Percentiles rank a stretch among this genome's conserved stretches.
Evolutionary conservation across 129 eudicot genomes (phyloP).

Genomic region (Helichrysum umbraculigerum): DNA sequence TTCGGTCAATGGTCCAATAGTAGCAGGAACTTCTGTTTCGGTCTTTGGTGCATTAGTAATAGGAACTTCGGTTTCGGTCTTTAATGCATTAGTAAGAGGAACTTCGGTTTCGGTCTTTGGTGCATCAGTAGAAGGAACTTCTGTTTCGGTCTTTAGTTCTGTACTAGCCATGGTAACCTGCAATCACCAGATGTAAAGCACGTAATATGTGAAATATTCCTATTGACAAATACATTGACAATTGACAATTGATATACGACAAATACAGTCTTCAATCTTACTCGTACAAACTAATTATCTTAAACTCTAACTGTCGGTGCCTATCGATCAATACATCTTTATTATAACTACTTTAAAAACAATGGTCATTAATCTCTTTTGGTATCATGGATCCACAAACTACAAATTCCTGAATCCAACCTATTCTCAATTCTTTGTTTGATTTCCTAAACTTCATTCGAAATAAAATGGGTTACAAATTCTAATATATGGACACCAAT

Average conservation of each 20-base stretch:
- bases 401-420: not conserved
- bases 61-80: conserved; percentile 14
- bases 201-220: not conserved
- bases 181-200: conserved; percentile 12
- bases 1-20: conserved; percentile 22
- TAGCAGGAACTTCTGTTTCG: not conserved
- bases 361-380: too few species aligned
- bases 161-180: conserved; percentile 39
- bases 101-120: conserved; percentile 33
- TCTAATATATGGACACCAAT: too few species aligned
- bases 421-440: not conserved
- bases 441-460: too few species aligned
- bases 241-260: not conserved
- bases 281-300: not conserved
- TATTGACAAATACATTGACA: not conserved
- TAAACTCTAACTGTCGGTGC: too few species aligned
- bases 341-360: too few species aligned
- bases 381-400: too few species aligned
- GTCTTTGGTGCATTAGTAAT: conserved; percentile 13
- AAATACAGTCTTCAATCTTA: not conserved
- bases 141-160: conserved; percentile 32
- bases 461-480: too few species aligned
- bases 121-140: conserved; percentile 22
- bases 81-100: conserved; percentile 16
- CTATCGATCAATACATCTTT: too few species aligned